A percentile compares a stretch with the other conserved stretches of the same genome.
Conservation (phyloP, 2,329 filamentous ascomycete species). For the Colletotrichum kahawae region DNA sequence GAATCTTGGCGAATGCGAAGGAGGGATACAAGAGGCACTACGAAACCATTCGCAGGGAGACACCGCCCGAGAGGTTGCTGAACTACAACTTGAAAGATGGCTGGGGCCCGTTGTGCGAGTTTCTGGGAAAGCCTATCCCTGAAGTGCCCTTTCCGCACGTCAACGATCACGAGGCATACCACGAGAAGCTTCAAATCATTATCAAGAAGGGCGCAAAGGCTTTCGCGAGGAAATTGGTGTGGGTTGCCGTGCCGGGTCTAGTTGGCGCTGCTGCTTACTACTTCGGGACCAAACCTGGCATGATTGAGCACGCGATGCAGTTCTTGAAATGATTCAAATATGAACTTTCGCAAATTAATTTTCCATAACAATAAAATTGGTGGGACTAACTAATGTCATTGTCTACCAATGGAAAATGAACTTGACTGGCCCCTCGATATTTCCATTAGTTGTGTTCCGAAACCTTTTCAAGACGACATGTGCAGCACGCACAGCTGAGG, state of each 20-base stretch:
- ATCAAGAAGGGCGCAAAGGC: not conserved
- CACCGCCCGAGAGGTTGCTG: not conserved
- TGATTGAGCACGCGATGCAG: not conserved
- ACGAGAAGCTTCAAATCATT: not conserved
- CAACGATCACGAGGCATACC: slow-evolving; percentile 12
- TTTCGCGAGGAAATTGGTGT: not conserved
- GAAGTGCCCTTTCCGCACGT: slow-evolving; percentile 24
- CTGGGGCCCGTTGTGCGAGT: slow-evolving; percentile 41
- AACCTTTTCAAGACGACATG: too few species aligned
- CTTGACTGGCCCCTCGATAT: too few species aligned
- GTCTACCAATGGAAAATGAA: too few species aligned
- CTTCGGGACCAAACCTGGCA: not conserved
- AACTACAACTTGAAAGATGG: slow-evolving; percentile 30
- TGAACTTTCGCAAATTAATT: not conserved
- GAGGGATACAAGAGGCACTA: slow-evolving; percentile 1
- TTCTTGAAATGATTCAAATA: not conserved
- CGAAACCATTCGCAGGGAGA: not conserved
- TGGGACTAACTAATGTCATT: fast-evolving
- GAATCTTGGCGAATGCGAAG: slow-evolving; percentile 18
- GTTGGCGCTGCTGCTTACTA: not conserved
- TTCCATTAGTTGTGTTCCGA: too few species aligned
- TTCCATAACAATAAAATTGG: too few species aligned
- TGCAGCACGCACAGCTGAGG: too few species aligned
- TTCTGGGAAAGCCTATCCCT: slow-evolving; percentile 38
- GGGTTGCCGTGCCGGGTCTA: not conserved